Evolutionary conservation across 2,329 filamentous ascomycete genomes (phyloP).

Genomic region (Phaeosphaeriaceae sp.): DNA sequence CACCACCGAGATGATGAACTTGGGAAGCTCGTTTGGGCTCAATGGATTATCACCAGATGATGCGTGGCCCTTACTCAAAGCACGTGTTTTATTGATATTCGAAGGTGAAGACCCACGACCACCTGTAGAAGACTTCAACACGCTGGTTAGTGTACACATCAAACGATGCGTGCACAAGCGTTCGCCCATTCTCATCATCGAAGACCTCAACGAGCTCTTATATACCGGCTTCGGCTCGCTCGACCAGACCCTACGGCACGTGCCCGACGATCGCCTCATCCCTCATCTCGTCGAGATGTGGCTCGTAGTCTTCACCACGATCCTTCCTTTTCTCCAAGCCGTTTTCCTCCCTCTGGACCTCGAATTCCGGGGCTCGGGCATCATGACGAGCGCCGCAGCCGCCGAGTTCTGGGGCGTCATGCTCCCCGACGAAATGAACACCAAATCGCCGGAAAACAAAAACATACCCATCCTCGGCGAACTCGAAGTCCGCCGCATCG

Average conservation of each 20-base stretch:
- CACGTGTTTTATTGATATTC: constrained; percentile 77
- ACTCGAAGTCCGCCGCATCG: constrained; percentile 86
- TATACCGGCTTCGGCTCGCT: constrained; percentile 84
- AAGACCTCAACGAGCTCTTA: constrained; percentile 77
- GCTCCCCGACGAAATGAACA: constrained; percentile 55
- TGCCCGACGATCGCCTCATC: constrained; percentile 87
- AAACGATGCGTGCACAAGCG: constrained; percentile 78
- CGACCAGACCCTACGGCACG: constrained; percentile 79
- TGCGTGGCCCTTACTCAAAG: constrained; percentile 81
- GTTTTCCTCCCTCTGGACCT: constrained; percentile 93
- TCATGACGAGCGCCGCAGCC: constrained; percentile 80
- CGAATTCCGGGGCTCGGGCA: constrained; percentile 86
- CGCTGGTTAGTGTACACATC: constrained; percentile 78
- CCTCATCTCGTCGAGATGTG: constrained; percentile 91
- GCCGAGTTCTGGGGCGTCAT: constrained; percentile 89
- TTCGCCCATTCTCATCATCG: constrained; percentile 72
- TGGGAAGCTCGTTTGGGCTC: constrained; percentile 56
- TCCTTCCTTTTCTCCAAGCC: constrained; percentile 92
- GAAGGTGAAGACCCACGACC: constrained; percentile 79
- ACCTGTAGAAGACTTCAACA: constrained; percentile 85
- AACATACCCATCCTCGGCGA: constrained; percentile 57
- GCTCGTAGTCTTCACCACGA: constrained; percentile 88
- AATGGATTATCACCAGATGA: constrained; percentile 67
- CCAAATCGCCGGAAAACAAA: constrained; percentile 50
- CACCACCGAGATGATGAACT: constrained; percentile 50